Conservation (phyloP, 2,329 filamentous ascomycete species). For the Passalora sequoiae region DNA sequence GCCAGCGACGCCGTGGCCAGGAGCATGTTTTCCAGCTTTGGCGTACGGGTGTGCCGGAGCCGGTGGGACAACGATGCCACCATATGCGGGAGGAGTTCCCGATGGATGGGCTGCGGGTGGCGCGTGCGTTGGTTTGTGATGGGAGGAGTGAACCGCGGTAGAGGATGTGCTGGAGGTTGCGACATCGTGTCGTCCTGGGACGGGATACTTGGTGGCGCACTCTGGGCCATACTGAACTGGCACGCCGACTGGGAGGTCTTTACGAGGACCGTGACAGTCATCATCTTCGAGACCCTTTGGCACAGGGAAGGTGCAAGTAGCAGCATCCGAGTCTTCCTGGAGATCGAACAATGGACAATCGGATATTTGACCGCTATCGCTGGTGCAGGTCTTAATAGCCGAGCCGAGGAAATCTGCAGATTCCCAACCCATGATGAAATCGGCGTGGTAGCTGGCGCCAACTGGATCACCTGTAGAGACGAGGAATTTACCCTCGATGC, state of each 20-base stretch:
- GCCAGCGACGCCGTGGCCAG: background rate
- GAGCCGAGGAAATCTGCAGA: slow-evolving; percentile 57
- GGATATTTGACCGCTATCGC: slow-evolving; percentile 59
- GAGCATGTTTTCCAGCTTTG: background rate
- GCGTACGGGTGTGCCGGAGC: slow-evolving; percentile 1
- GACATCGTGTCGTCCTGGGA: slow-evolving; percentile 23
- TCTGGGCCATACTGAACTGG: slow-evolving; percentile 44
- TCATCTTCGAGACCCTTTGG: slow-evolving; percentile 55
- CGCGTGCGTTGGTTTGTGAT: slow-evolving; percentile 14
- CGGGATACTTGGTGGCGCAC: slow-evolving; percentile 36
- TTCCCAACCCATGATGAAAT: slow-evolving; percentile 79
- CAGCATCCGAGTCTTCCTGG: slow-evolving; percentile 52
- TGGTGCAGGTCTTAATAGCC: slow-evolving; percentile 72
- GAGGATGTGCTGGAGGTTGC: slow-evolving; percentile 16
- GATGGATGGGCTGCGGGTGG: slow-evolving; percentile 26
- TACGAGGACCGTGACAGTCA: slow-evolving; percentile 52
- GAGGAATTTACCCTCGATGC: slow-evolving; percentile 63
- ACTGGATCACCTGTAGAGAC: slow-evolving; percentile 73
- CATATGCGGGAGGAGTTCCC: slow-evolving; percentile 22
- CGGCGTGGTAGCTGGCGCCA: slow-evolving; percentile 68
- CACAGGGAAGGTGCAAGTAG: slow-evolving; percentile 58
- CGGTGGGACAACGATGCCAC: slow-evolving; percentile 22
- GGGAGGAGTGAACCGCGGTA: slow-evolving; percentile 14
- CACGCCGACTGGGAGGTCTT: slow-evolving; percentile 62
- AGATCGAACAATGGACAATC: slow-evolving; percentile 74